Evolutionary conservation across 2,329 filamentous ascomycete species (phyloP).

Genomic region (Hymenoscyphus albidus): DNA sequence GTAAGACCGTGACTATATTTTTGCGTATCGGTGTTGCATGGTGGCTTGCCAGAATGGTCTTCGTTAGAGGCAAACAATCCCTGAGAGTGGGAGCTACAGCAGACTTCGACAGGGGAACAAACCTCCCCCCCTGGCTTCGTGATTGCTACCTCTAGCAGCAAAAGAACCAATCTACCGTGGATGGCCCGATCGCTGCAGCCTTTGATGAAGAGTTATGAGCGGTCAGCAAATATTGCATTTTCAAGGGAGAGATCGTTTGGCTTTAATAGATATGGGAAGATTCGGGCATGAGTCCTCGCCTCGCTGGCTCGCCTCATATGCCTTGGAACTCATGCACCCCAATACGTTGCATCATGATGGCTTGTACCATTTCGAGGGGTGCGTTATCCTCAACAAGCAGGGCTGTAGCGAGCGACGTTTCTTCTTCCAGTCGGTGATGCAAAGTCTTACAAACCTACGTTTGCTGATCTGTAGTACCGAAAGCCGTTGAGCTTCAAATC

Average conservation of each 20-base stretch:
- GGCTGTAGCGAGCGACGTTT: conserved; percentile 7
- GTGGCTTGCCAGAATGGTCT: conserved; percentile 19
- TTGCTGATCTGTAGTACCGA: conserved; percentile 25
- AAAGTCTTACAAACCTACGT: conserved; percentile 22
- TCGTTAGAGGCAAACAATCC: conserved; percentile 24
- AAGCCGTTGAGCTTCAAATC: conserved; percentile 17
- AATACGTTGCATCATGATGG: conserved; percentile 15
- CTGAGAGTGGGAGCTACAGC: conserved; percentile 9
- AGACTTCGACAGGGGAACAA: conserved; percentile 10
- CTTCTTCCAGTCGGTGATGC: conserved; percentile 9
- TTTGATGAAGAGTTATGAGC: not conserved
- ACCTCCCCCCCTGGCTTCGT: conserved; percentile 21
- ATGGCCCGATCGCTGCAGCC: conserved; percentile 6
- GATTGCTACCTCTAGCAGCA: conserved; percentile 14
- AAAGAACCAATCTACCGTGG: conserved; percentile 4
- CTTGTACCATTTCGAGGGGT: conserved; percentile 10
- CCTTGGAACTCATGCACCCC: conserved; percentile 19
- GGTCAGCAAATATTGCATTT: conserved; percentile 9
- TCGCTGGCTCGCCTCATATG: conserved; percentile 10
- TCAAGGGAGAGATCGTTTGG: conserved; percentile 18
- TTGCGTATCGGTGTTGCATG: conserved; percentile 17
- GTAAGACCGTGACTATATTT: conserved; percentile 21
- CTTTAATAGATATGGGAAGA: conserved; percentile 18
- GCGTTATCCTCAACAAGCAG: conserved; percentile 10
- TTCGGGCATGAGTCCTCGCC: conserved; percentile 10